phyloP scores from a whole-genome alignment of 176 grass and related monocot genomes.

The Aegilops bicornis region DNA sequence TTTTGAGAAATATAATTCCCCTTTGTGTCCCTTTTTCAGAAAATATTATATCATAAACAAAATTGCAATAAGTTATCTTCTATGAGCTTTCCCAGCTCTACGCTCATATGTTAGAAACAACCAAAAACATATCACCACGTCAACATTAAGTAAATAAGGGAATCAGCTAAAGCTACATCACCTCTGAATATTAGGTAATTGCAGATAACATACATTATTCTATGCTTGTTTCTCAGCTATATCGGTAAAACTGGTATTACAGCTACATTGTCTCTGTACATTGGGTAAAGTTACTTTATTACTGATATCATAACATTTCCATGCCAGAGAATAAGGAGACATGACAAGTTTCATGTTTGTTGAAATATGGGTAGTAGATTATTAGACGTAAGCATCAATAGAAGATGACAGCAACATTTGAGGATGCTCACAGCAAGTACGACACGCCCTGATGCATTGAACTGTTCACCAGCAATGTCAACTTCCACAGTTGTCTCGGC shows the following conservation, averaged over 20 bases:
- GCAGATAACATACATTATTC: constrained; percentile 1
- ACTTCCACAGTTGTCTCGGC: constrained; percentile 91
- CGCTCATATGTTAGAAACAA: constrained; percentile 4
- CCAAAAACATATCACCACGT: neutral
- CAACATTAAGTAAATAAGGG: constrained; percentile 1
- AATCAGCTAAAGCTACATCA: neutral
- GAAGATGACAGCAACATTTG: constrained; percentile 20
- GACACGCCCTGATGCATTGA: constrained; percentile 77
- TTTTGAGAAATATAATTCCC: neutral
- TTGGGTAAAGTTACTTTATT: constrained; percentile 9
- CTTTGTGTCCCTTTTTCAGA: constrained; percentile 7
- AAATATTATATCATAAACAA: neutral
- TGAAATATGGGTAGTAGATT: constrained; percentile 8
- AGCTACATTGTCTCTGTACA: neutral
- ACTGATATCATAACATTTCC: constrained; percentile 16
- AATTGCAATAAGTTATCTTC: neutral
- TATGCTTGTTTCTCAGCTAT: constrained; percentile 12
- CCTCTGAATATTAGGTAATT: neutral
- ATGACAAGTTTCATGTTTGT: neutral
- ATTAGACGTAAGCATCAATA: constrained; percentile 27
- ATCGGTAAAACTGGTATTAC: constrained; percentile 14
- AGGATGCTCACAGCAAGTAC: constrained; percentile 72
- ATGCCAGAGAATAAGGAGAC: neutral
- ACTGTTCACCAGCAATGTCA: constrained; percentile 85
- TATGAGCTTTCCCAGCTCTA: neutral